phyloP scores from a whole-genome alignment of 805 yeast genomes.

The Saccharomyces eubayanus region DNA sequence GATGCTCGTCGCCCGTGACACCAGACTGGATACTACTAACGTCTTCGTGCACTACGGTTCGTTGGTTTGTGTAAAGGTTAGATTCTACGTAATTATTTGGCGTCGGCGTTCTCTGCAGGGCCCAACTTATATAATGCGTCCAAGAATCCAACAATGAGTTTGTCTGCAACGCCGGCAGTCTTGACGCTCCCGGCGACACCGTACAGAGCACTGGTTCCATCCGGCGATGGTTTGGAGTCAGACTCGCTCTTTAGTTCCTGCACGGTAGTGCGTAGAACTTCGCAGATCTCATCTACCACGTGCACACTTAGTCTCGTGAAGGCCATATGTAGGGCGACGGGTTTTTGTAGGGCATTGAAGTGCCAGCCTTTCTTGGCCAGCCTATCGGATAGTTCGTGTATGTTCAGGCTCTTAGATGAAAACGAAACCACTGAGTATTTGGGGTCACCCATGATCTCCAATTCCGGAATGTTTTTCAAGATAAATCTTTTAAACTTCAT shows the following conservation, averaged over 20 bases:
- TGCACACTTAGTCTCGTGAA: constrained; percentile 63
- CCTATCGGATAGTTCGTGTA: constrained; percentile 72
- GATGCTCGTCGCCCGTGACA: not conserved
- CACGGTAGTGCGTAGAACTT: constrained; percentile 41
- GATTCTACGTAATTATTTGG: not conserved
- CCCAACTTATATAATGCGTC: constrained; percentile 64
- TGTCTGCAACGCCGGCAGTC: constrained; percentile 78
- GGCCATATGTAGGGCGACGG: constrained; percentile 88
- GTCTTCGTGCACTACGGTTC: not conserved
- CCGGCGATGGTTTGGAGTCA: constrained; percentile 26
- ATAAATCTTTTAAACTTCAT: constrained; percentile 45
- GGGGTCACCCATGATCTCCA: constrained; percentile 80
- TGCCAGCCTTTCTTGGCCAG: constrained; percentile 67
- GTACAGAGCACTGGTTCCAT: constrained; percentile 80
- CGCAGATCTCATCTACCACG: constrained; percentile 51
- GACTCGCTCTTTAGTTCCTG: constrained; percentile 33
- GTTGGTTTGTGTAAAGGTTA: not conserved
- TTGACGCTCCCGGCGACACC: constrained; percentile 92
- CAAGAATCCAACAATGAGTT: constrained; percentile 67
- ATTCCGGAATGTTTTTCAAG: constrained; percentile 41
- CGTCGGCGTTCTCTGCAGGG: constrained; percentile 6
- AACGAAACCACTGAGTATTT: constrained; percentile 74
- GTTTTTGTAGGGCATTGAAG: constrained; percentile 74
- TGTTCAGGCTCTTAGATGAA: constrained; percentile 49
- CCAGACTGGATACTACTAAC: not conserved